Base-by-base conservation (phyloP, 75 land plant genomes). In the Azolla pinnata region DNA sequence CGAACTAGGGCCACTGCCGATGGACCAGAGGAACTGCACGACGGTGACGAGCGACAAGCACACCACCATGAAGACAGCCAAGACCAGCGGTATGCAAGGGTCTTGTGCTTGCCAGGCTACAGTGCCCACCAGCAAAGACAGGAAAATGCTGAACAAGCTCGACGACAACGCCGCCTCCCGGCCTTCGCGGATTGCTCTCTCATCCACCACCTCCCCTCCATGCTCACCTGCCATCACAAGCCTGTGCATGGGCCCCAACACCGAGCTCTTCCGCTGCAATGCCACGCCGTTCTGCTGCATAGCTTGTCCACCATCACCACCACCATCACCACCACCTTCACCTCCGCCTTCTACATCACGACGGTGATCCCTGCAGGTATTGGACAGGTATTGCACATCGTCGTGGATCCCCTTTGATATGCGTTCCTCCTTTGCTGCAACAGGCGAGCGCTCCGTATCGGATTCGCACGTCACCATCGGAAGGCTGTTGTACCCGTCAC, bases 51-150 rank as follows among this genome's bases (percentile, higher is more conserved):
- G 31, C 19, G 96, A 89, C 68, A 89, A 73, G 55, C 81, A 75
- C 4, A 86, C 91, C 29, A 89, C 96, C 2, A 63, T 63, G 45
- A 83, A 81, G 23, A 89, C 73, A 1, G 91, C 90, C 24, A 70
- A 50, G 29, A 86, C 78, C 25, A 89, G 73, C 7, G 88, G 91
- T 65, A 68, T 67, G 61, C 91, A 86, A 29, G 87, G 82, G 50
- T 89, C 81, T 59, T 86, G 54, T 20, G 96, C 91, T 56, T 86
- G 79, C 86, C 82, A 86, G 25, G 82, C 57, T 20, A 83, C 73
- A 54, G 81, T 57, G 14, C 80, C 96, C 24, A 89, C 96, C 42
- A 86, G 55, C 48, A 84, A 61, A n/a, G 91, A 86, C 31, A 89
- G 70, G 10, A 75, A 31, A 17, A 87, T 69, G 62, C 87, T 83